Base-by-base conservation (phyloP, 1,284 basidiomycete species). In the Cryptococcus jaspeensis region DNA sequence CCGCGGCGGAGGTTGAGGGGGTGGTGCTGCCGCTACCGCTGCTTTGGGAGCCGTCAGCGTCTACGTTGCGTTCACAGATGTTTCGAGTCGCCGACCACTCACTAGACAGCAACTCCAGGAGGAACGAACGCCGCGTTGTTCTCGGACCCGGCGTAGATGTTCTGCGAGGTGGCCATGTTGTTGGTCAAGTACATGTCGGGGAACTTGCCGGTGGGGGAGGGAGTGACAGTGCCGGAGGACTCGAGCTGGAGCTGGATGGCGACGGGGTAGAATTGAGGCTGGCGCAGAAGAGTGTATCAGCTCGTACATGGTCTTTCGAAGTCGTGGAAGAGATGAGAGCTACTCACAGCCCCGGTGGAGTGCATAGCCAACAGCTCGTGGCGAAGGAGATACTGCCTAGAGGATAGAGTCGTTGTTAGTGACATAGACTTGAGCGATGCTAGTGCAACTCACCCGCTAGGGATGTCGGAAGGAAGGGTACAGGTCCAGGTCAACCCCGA, bases 201-300 rank as follows among this genome's bases (percentile, higher is more conserved):
- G 63, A 65, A 67, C 12, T 55, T 63, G 45, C 36, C 50, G 16
- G 58, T 60, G 18, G 50, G 50, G 5, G 61, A 40, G 1, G 67
- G 67, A 6, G 61, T 54, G 23, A 50, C 60, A 0, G 62, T 57
- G 4, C 67, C 67, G 46, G 62, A 61, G 5, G 59, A 61, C 12
- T 54, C 55, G 45, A 69, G 48, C 41, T 63, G 59, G 58, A 60
- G 56, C 50, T 69, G 63, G 59, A 67, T 61, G 46, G 60, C 63
- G 37, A 59, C 52, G 4, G 67, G 67, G 52, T 69, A 69, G 53
- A 67, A 61, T 49, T 69, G 67, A 20, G 67, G 67, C 41, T 43
- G n/a, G 15, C 9, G 28, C 5, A n/a, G 15, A 5, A n/a, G 9
- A 20, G 20, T 18, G 16, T 20, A n/a, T 43, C 15, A 23, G 41